Conservation (phyloP, 2,329 filamentous ascomycete genomes). For the Exophiala lecanii-corni region DNA sequence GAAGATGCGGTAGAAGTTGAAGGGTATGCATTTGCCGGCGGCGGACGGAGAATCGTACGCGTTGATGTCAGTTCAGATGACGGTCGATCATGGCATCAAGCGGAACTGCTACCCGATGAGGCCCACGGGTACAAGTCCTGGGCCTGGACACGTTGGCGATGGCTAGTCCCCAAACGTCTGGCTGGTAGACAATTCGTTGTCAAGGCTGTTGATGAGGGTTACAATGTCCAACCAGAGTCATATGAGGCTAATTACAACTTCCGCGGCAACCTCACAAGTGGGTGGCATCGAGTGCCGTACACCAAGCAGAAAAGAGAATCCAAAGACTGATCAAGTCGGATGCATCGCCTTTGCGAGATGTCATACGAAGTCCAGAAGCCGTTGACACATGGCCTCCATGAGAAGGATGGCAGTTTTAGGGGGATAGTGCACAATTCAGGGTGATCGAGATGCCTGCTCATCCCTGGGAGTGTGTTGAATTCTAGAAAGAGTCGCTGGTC, state of each 20-base stretch:
- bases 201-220: constrained; percentile 62
- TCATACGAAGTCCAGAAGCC: too few species aligned
- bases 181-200: constrained; percentile 53
- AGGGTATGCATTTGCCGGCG: constrained; percentile 65
- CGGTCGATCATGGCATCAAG: constrained; percentile 61
- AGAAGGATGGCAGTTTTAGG: too few species aligned
- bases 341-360: too few species aligned
- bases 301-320: background rate
- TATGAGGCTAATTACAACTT: constrained; percentile 48
- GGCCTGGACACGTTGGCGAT: constrained; percentile 62
- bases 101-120: constrained; percentile 52
- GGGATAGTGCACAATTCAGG: too few species aligned
- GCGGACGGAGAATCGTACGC: constrained; percentile 60
- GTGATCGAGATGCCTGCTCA: too few species aligned
- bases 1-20: constrained; percentile 35
- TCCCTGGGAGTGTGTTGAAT: too few species aligned
- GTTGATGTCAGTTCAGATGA: constrained; percentile 63
- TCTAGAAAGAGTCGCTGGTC: too few species aligned
- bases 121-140: constrained; percentile 48
- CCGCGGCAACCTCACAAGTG: constrained; percentile 60
- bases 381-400: too few species aligned
- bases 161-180: constrained; percentile 36
- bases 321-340: background rate
- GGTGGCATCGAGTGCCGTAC: constrained; percentile 55
- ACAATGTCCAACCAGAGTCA: constrained; percentile 61